Base-by-base conservation (phyloP, 164 flowering plant species). In the Kalanchoe fedtschenkoi region DNA sequence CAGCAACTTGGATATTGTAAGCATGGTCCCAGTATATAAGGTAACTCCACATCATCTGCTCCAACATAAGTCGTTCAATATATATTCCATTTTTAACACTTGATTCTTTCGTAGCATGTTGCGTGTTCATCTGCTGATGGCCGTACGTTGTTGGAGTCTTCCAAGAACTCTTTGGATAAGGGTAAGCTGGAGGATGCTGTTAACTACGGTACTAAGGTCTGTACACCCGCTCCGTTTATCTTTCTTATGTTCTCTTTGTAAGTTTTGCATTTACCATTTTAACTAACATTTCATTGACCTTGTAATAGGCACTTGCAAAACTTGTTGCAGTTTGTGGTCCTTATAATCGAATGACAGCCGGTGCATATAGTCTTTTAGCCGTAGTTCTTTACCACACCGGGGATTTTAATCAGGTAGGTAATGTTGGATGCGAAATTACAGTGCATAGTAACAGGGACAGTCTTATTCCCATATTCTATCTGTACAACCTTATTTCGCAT, bases 81-180 rank as follows among this genome's bases (percentile, higher is more conserved):
- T 58, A 19, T 34, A 15, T 35, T 6, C 42, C 43, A 32, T 41
- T 28, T 63, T 35, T n/a, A 22, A 42, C 8, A 38, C 11, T 38
- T 61, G 35, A 46, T 34, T 15, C 51, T 60, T 62, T 32, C 66
- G 34, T 86, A 92, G 98, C 98, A 92, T 76, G 93, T 83, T 65
- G 93, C 96, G 59, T 92, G 98, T 71, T 92, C 98, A 55, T 87
- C 98, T 62, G 98, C 98, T 1, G 98, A 92, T 80, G 98, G 98
- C 34, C 88, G 96, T 35, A 84, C 93, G 11, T 72, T 92, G 39
- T 69, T 92, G 69, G 98, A 89, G 70, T 92, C 96, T 64, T 92
- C 98, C 35, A 92, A 89, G 70, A 86, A 91, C 62, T 82, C 98
- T 17, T 73, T 92, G 78, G 96, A 92, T 64, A 92, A 92, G 72